Evolutionary conservation across 805 yeast species (phyloP).

Genomic region (Kazachstania bromeliacearum): DNA sequence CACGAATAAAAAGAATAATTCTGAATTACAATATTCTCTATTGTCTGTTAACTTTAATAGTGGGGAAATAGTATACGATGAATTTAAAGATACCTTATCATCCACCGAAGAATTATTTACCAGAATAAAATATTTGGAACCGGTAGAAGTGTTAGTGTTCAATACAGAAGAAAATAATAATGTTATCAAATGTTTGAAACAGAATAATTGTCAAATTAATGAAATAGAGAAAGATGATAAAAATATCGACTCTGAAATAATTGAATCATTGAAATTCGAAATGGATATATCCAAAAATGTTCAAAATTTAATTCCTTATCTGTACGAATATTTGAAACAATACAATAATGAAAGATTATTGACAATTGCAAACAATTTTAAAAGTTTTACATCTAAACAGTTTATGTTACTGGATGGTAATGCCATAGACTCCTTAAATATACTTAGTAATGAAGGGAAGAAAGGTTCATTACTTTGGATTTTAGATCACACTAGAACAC

Average conservation of each 20-base stretch:
- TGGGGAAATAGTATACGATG: constrained; percentile 69
- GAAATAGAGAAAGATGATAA: not conserved
- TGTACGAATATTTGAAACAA: constrained; percentile 48
- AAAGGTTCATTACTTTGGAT: constrained; percentile 74
- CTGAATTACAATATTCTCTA: constrained; percentile 17
- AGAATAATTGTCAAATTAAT: constrained; percentile 1
- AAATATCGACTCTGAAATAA: constrained; percentile 5
- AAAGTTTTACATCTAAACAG: constrained; percentile 34
- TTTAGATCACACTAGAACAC: constrained; percentile 69
- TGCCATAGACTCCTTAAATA: constrained; percentile 63
- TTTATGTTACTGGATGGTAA: constrained; percentile 53
- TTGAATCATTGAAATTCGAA: not conserved
- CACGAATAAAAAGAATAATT: constrained; percentile 12
- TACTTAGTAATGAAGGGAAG: constrained; percentile 51
- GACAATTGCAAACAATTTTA: constrained; percentile 40
- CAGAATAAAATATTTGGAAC: constrained; percentile 61
- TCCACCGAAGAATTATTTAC: constrained; percentile 61
- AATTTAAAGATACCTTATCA: constrained; percentile 46
- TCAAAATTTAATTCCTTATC: constrained; percentile 30
- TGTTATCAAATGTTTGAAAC: not conserved
- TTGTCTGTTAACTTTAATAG: constrained; percentile 60
- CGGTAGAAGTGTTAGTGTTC: constrained; percentile 55
- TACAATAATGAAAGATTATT: constrained; percentile 55
- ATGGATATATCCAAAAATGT: constrained; percentile 20
- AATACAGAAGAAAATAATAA: constrained; percentile 1